Evolutionary conservation across 2,329 filamentous ascomycete species (phyloP), one percentile per base, ranked within the genome.

Genomic region (Colletotrichum sp.): DNA sequence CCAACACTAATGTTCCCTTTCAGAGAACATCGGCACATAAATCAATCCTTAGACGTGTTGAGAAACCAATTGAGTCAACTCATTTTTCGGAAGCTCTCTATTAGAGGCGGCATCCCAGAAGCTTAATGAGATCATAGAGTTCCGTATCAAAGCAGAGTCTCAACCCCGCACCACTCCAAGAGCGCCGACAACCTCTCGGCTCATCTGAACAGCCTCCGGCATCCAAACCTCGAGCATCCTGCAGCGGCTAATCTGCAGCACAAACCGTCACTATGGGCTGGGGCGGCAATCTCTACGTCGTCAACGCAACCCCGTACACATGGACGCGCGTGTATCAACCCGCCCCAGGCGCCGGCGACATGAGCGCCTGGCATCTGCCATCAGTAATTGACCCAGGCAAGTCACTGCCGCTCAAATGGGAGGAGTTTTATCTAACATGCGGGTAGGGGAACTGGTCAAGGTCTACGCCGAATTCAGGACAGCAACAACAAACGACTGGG

Each of bases 401-500:
- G 62, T n/a, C 9, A 10, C 18, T 3, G n/a, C 32, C 15, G 24
- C 24, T 24, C 24, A 24, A 24, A 24, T 24, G 24, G 24, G 24
- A 24, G 24, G 24, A 24, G 24, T 24, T 24, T 24, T 24, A 24
- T 24, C 24, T 24, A n/a, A 66, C 34, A 66, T 13, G 16, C 16
- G 0, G 2, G 0, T 4, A 66, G 64, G 64, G 10, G 39, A 52
- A 18, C 0, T 67, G 16, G 64, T 49, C n/a, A 30, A 44, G 7
- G 28, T 21, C 26, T 67, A 67, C 44, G 64, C 64, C 18, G 64
- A 67, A 21, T 67, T 67, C 64, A 32, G 39, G 21, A 67, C 64
- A 30, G 39, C 36, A n/a, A 67, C 64, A 7, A 67, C 64, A 44
- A 26, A 52, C 36, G 64, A 67, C 39, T 67, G 64, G 64, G 64